Base-by-base conservation (phyloP, 2,329 filamentous ascomycete species). In the Penicillium sclerotigenum region DNA sequence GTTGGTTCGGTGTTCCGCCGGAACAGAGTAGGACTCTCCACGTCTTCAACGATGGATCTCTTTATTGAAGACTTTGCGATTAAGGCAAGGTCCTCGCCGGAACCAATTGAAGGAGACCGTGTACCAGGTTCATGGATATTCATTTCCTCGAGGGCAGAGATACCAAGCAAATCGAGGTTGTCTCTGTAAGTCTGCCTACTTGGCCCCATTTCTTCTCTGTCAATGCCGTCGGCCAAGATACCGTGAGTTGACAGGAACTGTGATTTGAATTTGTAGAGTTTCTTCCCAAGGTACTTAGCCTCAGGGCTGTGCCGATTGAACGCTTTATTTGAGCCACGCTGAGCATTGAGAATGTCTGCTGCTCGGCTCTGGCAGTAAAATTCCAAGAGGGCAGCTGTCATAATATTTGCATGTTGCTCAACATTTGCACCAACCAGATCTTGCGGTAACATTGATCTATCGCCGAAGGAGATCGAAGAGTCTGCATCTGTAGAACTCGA, bases 381-480 rank as follows among this genome's bases (percentile, higher is more conserved):
- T 53, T 79, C 77, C 5, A 79, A 66, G 14, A 79, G 62, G 1
- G 77, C 74, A 14, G 74, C 67, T 16, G 76, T 76, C 71, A 79
- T 73, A 42, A 77, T 65, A 34, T 73, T 71, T 34, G 71, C 67
- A 62, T 77, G 75, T 5, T 66, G 69, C 34, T 74, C 71, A 5
- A 66, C 61, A 55, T 75, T 71, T 4, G 70, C 57, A 45, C 70
- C 69, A 13, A 68, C 60, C 6, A 66, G 53, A 14, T 66, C 65
- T 22, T 65, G 62, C n/a, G 66, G 59, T 31, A 57, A 37, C 10
- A 42, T 29, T 14, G 61, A 60, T 8, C 59, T 43, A 52, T 66
- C 62, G 16, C 60, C 61, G 28, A 63, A 54, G 26, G 63, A 61
- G n/a, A 51, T 54, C 16, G 62, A 65, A 11, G 52, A 41, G 18